Evolutionary conservation across 129 eudicot species (phyloP).

Genomic region (Lactuca saligna): DNA sequence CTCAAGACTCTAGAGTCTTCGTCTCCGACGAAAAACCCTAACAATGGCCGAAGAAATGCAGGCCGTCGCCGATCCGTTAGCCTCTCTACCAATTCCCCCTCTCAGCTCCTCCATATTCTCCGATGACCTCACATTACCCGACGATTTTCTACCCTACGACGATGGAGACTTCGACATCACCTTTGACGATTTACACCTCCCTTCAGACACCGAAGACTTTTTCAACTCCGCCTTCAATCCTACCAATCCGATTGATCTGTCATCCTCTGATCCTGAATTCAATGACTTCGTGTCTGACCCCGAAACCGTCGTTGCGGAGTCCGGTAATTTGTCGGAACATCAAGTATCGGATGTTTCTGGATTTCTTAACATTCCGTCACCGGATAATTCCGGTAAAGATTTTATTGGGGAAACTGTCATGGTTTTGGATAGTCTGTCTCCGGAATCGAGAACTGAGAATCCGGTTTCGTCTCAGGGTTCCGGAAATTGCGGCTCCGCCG

Average conservation of each 20-base stretch:
- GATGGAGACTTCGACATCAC: constrained; percentile 49
- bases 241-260: constrained; percentile 15
- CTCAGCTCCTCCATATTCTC: constrained; percentile 34
- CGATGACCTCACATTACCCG: constrained; percentile 32
- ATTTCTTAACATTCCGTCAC: constrained; percentile 25
- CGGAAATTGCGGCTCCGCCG: constrained; percentile 43
- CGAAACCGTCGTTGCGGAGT: constrained; percentile 15
- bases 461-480: constrained; percentile 64
- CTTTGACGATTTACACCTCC: constrained; percentile 53
- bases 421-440: constrained; percentile 26
- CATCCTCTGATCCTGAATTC: constrained; percentile 28
- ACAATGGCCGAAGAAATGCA: constrained; percentile 42
- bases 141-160: constrained; percentile 28
- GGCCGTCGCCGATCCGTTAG: constrained; percentile 30
- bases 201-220: constrained; percentile 43
- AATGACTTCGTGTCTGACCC: constrained; percentile 17
- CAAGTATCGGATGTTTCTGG: constrained; percentile 34
- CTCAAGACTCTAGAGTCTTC: constrained; percentile 22
- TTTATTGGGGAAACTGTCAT: constrained; percentile 11
- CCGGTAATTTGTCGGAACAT: constrained; percentile 16
- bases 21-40: constrained; percentile 39
- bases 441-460: constrained; percentile 26
- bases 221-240: constrained; percentile 22
- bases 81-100: constrained; percentile 48
- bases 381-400: constrained; percentile 17